Percentiles rank a stretch among this genome's conserved stretches.
Conservation (phyloP, 2,329 filamentous ascomycete species). For the Cyclaneusma minus region DNA sequence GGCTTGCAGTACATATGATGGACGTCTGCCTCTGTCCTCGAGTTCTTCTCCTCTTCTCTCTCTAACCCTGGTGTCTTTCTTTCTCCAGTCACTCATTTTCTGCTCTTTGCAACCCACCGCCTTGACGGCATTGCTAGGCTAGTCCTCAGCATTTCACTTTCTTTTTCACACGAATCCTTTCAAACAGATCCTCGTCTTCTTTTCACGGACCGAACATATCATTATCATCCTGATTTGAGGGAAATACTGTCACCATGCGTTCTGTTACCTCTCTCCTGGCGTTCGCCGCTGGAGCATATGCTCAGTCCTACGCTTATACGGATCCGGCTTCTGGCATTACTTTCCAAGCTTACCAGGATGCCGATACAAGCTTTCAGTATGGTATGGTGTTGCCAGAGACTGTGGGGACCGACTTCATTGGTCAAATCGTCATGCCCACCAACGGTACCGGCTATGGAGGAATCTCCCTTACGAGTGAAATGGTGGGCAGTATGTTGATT, state of each 20-base stretch:
- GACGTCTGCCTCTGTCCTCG: no score
- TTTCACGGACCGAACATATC: not conserved
- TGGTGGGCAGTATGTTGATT: slow-evolving; percentile 31
- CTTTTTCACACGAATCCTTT: no score
- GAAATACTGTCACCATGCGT: no score
- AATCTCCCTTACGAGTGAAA: slow-evolving; percentile 28
- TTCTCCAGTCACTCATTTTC: no score
- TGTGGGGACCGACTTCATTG: slow-evolving; percentile 34
- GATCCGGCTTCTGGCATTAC: slow-evolving; percentile 29
- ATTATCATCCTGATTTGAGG: not conserved
- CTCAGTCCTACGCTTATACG: slow-evolving; percentile 18
- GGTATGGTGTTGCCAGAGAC: slow-evolving; percentile 34
- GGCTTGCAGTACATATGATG: no score
- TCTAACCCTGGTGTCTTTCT: no score
- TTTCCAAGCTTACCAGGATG: slow-evolving; percentile 22
- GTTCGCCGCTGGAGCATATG: slow-evolving; percentile 5
- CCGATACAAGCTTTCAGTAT: slow-evolving; percentile 26
- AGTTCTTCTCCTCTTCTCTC: no score
- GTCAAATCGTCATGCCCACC: slow-evolving; percentile 27
- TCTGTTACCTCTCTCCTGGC: not conserved
- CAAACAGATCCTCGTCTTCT: not conserved
- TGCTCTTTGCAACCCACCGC: no score
- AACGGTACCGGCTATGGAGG: slow-evolving; percentile 31
- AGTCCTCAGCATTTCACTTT: no score
- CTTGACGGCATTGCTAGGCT: no score